phyloP scores from a whole-genome alignment of 768 basidiomycete genomes.

The Tylopilus cervinicoccineus region DNA sequence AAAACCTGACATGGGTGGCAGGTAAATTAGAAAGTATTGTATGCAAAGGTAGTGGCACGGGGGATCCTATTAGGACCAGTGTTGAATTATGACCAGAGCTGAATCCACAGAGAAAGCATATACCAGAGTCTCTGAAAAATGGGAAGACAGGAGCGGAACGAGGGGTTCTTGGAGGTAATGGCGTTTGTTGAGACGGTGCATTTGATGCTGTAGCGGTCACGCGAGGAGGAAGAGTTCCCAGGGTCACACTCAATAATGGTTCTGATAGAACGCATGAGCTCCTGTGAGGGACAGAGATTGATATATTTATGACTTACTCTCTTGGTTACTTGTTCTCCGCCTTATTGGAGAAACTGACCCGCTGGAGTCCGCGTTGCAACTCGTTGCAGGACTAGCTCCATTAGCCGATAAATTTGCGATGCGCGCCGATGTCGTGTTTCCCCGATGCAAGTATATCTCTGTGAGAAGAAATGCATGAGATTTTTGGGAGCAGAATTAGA shows the following conservation, averaged over 20 bases:
- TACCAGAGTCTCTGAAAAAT: neutral
- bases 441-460: neutral
- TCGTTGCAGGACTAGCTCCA: neutral
- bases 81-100: neutral
- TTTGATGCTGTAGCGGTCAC: neutral
- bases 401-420: neutral
- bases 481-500: neutral
- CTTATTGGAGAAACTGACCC: neutral
- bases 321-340: neutral
- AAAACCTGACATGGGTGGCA: conserved; percentile 64
- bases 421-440: neutral
- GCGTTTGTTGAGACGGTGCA: neutral
- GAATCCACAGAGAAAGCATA: neutral
- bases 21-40: conserved; percentile 54
- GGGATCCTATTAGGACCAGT: conserved; percentile 2
- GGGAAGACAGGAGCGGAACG: neutral
- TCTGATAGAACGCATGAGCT: conserved; percentile 2
- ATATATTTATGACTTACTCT: conserved; percentile 8
- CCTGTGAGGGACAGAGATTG: neutral
- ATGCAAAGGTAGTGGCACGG: conserved; percentile 34
- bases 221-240: neutral
- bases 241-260: conserved; percentile 1
- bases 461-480: neutral
- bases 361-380: neutral
- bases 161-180: neutral